Evolutionary conservation across 2,329 filamentous ascomycete genomes (phyloP), one percentile per base, ranked within the genome.

Genomic region (Botryotinia narcissicola): DNA sequence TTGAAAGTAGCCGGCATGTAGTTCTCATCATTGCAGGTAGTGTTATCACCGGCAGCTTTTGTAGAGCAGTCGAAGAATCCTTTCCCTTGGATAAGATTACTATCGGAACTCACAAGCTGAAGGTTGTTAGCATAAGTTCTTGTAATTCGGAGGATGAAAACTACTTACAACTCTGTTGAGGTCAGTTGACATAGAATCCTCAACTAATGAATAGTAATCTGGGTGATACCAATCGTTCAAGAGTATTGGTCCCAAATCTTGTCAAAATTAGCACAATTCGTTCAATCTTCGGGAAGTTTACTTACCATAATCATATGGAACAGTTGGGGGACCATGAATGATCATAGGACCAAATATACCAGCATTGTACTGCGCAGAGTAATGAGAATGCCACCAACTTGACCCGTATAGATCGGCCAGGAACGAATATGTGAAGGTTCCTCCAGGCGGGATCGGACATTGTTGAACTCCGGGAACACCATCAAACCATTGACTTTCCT

Each of bases 351-450:
- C 90, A 59, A 87, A 83, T 0, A 90, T 80, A 0, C 90, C 90
- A 70, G 90, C 85, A 77, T 75, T 84, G 73, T 85, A 85, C 75
- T 85, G 84, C 20, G 81, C 79, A 48, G 83, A 83, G 77, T 87
- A 87, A 78, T 91, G 89, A 1, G 86, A 88, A 80, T 91, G 89
- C 73, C 90, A 91, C 87, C 88, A 90, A 54, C 69, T 71, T 40
- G 59, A 64, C 10, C 69, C 70, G 22, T 67, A 72, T 3, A 59
- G 61, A 67, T 72, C 70, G 29, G 70, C 70, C 51, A 67, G 40
- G 73, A 81, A 81, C 6, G 66, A 73, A 71, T 81, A 81, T 48
- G 76, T 78, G 64, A 80, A 80, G 18, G 59, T 75, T 37, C 74
- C 73, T 73, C 77, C 87, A 0, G 87, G 86, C 0, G 87, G 82